Conservation (phyloP, 345 rosid species). For the Eutrema yunnanense region DNA sequence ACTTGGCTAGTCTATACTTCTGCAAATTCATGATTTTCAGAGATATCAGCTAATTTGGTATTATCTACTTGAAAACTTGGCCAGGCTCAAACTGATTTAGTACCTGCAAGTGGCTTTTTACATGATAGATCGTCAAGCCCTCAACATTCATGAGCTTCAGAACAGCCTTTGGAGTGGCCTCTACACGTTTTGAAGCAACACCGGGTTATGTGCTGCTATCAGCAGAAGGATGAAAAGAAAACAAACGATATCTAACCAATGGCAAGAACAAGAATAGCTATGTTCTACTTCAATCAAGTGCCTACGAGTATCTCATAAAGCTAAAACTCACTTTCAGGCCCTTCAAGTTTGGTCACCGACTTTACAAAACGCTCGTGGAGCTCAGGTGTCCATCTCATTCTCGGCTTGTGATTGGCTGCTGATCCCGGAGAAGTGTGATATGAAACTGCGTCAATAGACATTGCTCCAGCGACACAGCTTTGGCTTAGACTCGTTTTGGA, state of each 20-base stretch:
- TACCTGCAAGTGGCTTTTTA: constrained; percentile 97
- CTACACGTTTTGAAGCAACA: constrained; percentile 40
- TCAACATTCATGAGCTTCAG: constrained; percentile 84
- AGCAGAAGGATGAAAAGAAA: background rate
- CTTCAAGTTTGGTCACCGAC: constrained; percentile 74
- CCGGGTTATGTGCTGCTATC: background rate
- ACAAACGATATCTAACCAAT: background rate
- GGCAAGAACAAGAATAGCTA: background rate
- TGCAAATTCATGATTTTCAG: constrained; percentile 32
- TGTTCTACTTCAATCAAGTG: background rate
- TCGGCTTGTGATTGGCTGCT: constrained; percentile 52
- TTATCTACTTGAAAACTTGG: background rate
- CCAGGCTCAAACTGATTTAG: background rate
- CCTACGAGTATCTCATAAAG: background rate
- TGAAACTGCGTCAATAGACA: constrained; percentile 38
- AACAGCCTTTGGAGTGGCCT: constrained; percentile 91
- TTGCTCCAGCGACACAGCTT: constrained; percentile 27
- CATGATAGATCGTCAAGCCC: constrained; percentile 90
- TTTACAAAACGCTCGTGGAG: constrained; percentile 69
- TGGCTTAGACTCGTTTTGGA: constrained; percentile 28
- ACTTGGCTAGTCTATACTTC: constrained; percentile 91
- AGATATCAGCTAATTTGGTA: constrained; percentile 3
- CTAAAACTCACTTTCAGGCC: constrained; percentile 75
- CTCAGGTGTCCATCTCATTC: constrained; percentile 97
- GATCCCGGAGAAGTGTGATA: constrained; percentile 42